Evolutionary conservation across 139 green algal species (phyloP), one percentile per base, ranked within the genome.

Genomic region (Chlorella ohadii): DNA sequence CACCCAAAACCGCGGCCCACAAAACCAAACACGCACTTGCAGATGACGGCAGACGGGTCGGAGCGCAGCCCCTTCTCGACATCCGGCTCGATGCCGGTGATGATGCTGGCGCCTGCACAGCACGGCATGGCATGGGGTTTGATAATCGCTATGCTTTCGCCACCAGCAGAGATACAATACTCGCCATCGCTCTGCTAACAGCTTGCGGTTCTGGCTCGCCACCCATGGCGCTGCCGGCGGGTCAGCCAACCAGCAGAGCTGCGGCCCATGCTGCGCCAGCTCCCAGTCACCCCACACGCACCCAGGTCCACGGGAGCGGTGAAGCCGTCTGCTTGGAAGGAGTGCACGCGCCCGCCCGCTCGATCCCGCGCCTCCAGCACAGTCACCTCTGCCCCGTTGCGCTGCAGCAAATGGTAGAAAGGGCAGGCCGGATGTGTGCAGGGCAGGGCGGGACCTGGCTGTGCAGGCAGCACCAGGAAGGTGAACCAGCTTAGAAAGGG

Each of bases 351-450:
- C 20, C 96, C 96, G 27, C 96, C 96, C 56, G 96, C 88, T 5
- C 92, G 88, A 13, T 95, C 81, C 20, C 93, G 68, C 6, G 94
- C 96, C 88, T 99, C 96, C 61, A 99, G 90, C 56, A 99, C 93
- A 27, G 90, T 84, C 47, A 93, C 91, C 31, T 93, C 85, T 9
- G 92, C 84, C 1, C 90, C 89, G 73, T 91, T 87, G 39, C 89
- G 85, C 88, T 94, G 87, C 79, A 88, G 56, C 3, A 23, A 6
- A 83, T 17, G 41, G 3, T 9, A 51, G 44, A 9, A 9, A 51
- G 44, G 44, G 59, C 4, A 20, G 27, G 63, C 28, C 38, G 4
- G 28, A 9, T 31, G 59, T 1, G 20, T 33, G 59, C 2, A 22
- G 59, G 7, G 59, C 59, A 66, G 59, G 1, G n/a, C n/a, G n/a